phyloP scores from a whole-genome alignment of 371 early-diverging fungal species.

The Basidiobolus meristosporus region DNA sequence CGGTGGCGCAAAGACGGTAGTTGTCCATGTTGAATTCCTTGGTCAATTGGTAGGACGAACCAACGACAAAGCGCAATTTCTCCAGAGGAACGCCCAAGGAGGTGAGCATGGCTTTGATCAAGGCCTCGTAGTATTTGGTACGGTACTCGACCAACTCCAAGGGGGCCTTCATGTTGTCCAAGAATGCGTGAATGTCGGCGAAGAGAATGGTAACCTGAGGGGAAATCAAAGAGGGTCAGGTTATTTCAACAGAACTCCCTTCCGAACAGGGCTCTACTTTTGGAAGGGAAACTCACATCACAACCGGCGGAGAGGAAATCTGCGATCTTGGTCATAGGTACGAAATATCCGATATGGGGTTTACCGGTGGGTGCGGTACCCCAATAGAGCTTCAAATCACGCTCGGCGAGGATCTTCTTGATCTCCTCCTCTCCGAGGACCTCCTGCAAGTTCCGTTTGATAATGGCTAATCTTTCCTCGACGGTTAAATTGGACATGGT shows the following conservation, averaged over 20 bases:
- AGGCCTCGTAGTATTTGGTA: constrained; percentile 85
- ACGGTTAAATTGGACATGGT: constrained; percentile 12
- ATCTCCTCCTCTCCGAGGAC: constrained; percentile 86
- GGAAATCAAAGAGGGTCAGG: no score
- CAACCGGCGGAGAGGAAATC: constrained; percentile 95
- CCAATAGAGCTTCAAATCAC: constrained; percentile 96
- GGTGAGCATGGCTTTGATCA: constrained; percentile 81
- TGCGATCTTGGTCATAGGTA: constrained; percentile 94
- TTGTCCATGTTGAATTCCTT: constrained; percentile 87
- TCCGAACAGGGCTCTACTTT: neutral
- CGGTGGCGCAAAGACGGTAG: constrained; percentile 73
- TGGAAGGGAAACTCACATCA: constrained; percentile 17
- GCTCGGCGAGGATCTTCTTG: constrained; percentile 62
- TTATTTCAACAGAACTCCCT: neutral
- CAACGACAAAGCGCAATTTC: constrained; percentile 85
- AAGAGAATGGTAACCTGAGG: constrained; percentile 79
- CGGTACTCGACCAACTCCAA: constrained; percentile 81
- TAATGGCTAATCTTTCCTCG: constrained; percentile 67
- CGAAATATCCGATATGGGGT: constrained; percentile 98
- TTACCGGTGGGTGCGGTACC: constrained; percentile 98
- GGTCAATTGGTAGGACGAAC: constrained; percentile 79
- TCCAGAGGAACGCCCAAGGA: constrained; percentile 85
- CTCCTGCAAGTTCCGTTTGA: constrained; percentile 94
- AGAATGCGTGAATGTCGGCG: constrained; percentile 97
- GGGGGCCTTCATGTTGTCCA: constrained; percentile 98